Conservation (phyloP, 176 grass and related monocot species). For the Juncus effusus region DNA sequence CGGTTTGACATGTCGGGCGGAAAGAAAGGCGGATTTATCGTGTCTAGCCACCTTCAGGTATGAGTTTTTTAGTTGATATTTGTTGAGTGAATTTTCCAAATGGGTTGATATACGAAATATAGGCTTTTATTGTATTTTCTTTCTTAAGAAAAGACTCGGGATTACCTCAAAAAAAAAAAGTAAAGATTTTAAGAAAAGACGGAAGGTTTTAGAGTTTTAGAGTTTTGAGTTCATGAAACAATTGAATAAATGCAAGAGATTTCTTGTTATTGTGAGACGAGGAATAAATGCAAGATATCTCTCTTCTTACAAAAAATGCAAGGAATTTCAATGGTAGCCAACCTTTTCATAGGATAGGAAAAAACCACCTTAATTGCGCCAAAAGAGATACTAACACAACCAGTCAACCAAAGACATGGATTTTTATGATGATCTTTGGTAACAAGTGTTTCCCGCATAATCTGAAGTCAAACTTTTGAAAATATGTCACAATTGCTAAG, state of each 20-base stretch:
- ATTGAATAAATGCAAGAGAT: not conserved
- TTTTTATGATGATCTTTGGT: not conserved
- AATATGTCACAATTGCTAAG: not conserved
- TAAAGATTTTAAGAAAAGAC: not conserved
- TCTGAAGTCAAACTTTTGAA: not conserved
- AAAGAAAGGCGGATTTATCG: slow-evolving; percentile 95
- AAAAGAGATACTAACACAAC: too few relatives aligned
- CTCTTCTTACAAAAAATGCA: not conserved
- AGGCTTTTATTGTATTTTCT: too few relatives aligned
- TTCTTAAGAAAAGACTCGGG: not conserved
- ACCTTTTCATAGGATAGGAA: too few relatives aligned
- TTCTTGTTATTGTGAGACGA: not conserved
- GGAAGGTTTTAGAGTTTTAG: not conserved
- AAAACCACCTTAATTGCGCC: too few relatives aligned
- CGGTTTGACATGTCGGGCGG: slow-evolving; percentile 85
- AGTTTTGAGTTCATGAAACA: not conserved
- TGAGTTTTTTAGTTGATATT: not conserved
- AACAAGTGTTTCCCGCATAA: not conserved
- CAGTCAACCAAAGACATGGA: not conserved
- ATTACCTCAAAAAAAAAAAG: not conserved
- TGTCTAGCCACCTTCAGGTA: slow-evolving; percentile 96
- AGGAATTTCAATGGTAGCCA: too few relatives aligned
- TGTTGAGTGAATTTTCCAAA: not conserved
- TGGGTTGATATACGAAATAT: too few relatives aligned
- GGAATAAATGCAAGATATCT: not conserved